Conservation (phyloP, 495 filamentous ascomycete genomes). For the Daldinia loculata region DNA sequence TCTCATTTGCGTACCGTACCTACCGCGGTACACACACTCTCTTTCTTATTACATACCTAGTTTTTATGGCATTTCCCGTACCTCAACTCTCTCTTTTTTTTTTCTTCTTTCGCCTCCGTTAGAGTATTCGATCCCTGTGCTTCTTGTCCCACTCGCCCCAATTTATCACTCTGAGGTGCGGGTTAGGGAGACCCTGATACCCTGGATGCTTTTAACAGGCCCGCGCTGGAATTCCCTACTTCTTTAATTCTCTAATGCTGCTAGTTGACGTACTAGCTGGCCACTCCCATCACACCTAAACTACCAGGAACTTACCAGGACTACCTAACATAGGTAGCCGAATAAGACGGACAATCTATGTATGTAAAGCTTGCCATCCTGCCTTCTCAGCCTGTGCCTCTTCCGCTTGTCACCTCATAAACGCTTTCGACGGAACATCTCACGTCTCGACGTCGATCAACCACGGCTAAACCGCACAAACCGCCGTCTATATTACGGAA, state of each 20-base stretch:
- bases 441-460: slow-evolving; percentile 29
- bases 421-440: slow-evolving; percentile 28
- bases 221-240: slow-evolving; percentile 35
- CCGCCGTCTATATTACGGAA: slow-evolving; percentile 10
- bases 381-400: slow-evolving; percentile 20
- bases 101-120: slow-evolving; percentile 36
- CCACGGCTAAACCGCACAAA: slow-evolving; percentile 10
- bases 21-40: slow-evolving; percentile 17
- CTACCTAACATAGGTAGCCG: slow-evolving; percentile 11
- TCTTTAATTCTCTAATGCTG: slow-evolving; percentile 32
- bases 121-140: slow-evolving; percentile 38
- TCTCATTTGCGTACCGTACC: slow-evolving; percentile 38
- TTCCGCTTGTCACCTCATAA: slow-evolving; percentile 23
- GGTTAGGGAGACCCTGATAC: slow-evolving; percentile 39
- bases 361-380: slow-evolving; percentile 39
- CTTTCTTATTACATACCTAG: slow-evolving; percentile 34
- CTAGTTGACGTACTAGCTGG: slow-evolving; percentile 44
- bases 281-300: slow-evolving; percentile 41
- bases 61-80: slow-evolving; percentile 38
- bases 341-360: slow-evolving; percentile 29
- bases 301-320: slow-evolving; percentile 11
- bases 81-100: slow-evolving; percentile 12
- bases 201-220: slow-evolving; percentile 32
- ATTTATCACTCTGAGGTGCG: slow-evolving; percentile 37
- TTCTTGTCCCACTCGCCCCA: slow-evolving; percentile 43